Evolutionary conservation across 768 basidiomycete species (phyloP), one percentile per base, ranked within the genome.

Genomic region (Amanita subjunquillea): DNA sequence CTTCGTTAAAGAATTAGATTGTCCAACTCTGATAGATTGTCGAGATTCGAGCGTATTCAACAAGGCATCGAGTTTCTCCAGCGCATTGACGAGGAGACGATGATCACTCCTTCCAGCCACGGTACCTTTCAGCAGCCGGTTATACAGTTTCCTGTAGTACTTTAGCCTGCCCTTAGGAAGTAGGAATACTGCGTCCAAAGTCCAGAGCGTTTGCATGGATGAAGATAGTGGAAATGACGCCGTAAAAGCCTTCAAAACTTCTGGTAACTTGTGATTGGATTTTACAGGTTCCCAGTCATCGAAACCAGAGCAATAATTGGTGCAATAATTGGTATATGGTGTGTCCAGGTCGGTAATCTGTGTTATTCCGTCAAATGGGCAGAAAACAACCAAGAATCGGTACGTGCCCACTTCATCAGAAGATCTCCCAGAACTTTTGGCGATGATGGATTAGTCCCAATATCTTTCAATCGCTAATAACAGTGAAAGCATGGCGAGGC

Each of bases 401-500:
- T 44, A 70, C 88, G 55, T 58, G 95, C 95, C 96, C 95, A 98
- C 70, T 87, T 83, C 87, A 97, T 96, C 50, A 99, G 74, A 38
- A 99, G 72, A 66, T 98, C 95, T 38, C 96, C 94, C 27, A 99
- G 74, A 10, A 87, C 91, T 63, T 93, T 96, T 4, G 94, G 92
- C 10, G 89, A 91, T 4, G 90, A 84, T 1, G 95, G 94, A 67
- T 85, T 90, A 15, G 87, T 80, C 17, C 92, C 94, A 56, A 98
- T 92, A 55, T 95, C 93, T 67, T 88, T 92, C 51, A 98, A 73
- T 81, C 88, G 89, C 94, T 96, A 66, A 17, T 44, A 30, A 50
- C 40, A 56, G 48, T 63, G n/a, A 58, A 61, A 56, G 56, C 53
- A 43, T 17, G 49, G 48, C 38, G 49, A 50, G 34, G 57, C 30